Percentiles rank a stretch among this genome's conserved stretches.
Conservation (phyloP, 352 stramenopile species). For the Aphanomyces cochlioides region DNA sequence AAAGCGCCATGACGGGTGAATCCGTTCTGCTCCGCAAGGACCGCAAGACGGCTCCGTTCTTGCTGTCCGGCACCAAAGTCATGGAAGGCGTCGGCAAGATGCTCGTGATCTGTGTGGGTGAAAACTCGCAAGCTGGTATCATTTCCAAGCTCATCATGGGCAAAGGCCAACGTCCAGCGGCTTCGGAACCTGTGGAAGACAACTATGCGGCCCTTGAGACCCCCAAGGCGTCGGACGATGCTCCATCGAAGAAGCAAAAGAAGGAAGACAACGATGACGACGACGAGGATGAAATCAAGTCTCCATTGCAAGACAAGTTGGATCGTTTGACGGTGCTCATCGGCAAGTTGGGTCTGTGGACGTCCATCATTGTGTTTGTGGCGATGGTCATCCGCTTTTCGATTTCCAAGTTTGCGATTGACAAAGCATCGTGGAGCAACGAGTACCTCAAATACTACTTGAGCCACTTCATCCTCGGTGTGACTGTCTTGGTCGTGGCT, state of each 20-base stretch:
- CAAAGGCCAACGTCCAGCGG: background rate
- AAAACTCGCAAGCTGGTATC: constrained; percentile 61
- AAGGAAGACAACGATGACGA: background rate
- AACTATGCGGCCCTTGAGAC: constrained; percentile 11
- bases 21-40: constrained; percentile 39
- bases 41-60: constrained; percentile 44
- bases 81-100: constrained; percentile 76
- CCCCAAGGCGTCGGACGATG: background rate
- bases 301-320: constrained; percentile 2
- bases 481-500: constrained; percentile 13
- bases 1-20: constrained; percentile 46
- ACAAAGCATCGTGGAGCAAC: background rate
- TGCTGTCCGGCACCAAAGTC: constrained; percentile 86
- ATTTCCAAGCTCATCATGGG: constrained; percentile 57
- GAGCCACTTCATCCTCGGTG: constrained; percentile 4
- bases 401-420: constrained; percentile 13
- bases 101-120: constrained; percentile 48
- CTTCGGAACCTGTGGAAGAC: constrained; percentile 8
- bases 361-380: background rate
- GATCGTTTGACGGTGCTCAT: background rate
- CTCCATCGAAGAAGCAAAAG: background rate
- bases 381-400: background rate
- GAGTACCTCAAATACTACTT: background rate
- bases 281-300: background rate
- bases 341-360: background rate